phyloP scores from a whole-genome alignment of 768 basidiomycete genomes.

The Pulveroboletus sp. region DNA sequence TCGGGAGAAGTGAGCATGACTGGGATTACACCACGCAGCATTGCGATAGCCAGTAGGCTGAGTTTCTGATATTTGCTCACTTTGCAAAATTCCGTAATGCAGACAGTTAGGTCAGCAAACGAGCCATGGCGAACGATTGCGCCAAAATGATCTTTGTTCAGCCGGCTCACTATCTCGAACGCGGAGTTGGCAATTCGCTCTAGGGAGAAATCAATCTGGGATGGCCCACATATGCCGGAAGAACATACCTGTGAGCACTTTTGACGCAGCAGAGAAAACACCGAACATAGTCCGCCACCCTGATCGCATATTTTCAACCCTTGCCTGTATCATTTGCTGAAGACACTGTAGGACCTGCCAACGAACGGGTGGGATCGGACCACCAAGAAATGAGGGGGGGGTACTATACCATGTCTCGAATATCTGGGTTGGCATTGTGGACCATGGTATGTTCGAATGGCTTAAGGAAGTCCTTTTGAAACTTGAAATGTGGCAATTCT shows the following conservation, averaged over 20 bases:
- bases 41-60: constrained; percentile 91
- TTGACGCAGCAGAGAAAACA: constrained; percentile 95
- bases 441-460: constrained; percentile 99
- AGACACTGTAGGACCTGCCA: constrained; percentile 90
- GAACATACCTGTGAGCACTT: constrained; percentile 75
- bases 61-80: constrained; percentile 99
- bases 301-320: constrained; percentile 92
- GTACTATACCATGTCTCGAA: constrained; percentile 85
- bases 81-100: constrained; percentile 99
- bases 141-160: constrained; percentile 88
- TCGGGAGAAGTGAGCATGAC: constrained; percentile 87
- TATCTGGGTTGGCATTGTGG: constrained; percentile 92
- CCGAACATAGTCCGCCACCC: constrained; percentile 99
- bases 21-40: constrained; percentile 91
- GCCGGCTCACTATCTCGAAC: constrained; percentile 90
- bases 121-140: constrained; percentile 92
- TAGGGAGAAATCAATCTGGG: constrained; percentile 25
- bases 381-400: not conserved
- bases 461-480: constrained; percentile 98
- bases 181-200: constrained; percentile 92
- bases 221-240: not conserved
- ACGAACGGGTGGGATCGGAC: not conserved
- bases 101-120: constrained; percentile 94
- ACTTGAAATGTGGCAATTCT: constrained; percentile 96
- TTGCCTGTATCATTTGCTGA: constrained; percentile 97